Evolutionary conservation across 768 basidiomycete species (phyloP), one percentile per base, ranked within the genome.

Genomic region (Boletus pseudo-olivaceus): DNA sequence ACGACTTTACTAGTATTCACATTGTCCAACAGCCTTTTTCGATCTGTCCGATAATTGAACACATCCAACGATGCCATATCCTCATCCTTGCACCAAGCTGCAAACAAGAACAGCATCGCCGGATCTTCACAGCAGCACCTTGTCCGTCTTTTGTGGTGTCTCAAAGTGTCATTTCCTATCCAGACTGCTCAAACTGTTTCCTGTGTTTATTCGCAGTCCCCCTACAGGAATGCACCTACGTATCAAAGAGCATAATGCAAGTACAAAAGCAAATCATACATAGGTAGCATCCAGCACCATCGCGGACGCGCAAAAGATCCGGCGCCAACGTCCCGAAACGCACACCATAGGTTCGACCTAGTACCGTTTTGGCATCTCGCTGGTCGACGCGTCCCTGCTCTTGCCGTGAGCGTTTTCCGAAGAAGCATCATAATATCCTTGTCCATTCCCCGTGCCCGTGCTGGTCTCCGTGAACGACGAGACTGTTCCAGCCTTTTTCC

Each of bases 341-440:
- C 46, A 44, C 10, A 29, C 6, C 34, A 35, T 7, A 10, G n/a
- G 15, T n/a, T 7, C n/a, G 19, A 27, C 35, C 46, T 58, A 73
- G 26, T 63, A 48, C 23, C 68, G 64, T 54, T 52, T 63, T 17
- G 72, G 70, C 56, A 77, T 51, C 15, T 79, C 78, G 33, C 73
- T 75, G 29, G 78, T 77, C 40, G 74, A 70, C 20, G 66, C 47
- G 26, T 71, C 66, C 44, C 49, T 58, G 44, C 38, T 50, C 15
- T 20, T 54, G 30, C 35, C 26, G 1, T 38, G 40, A 29, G 19
- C 26, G 3, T 53, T 60, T 27, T 60, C 61, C 10, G 62, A 61
- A 43, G 42, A 34, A 49, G 54, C 54, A 42, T 62, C 62, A 29
- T 55, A 49, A 49, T 58, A 60, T 19, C 27, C 45, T 19, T 57